phyloP scores from a whole-genome alignment of 2,329 filamentous ascomycete genomes.

The Penicillium verrucosum region DNA sequence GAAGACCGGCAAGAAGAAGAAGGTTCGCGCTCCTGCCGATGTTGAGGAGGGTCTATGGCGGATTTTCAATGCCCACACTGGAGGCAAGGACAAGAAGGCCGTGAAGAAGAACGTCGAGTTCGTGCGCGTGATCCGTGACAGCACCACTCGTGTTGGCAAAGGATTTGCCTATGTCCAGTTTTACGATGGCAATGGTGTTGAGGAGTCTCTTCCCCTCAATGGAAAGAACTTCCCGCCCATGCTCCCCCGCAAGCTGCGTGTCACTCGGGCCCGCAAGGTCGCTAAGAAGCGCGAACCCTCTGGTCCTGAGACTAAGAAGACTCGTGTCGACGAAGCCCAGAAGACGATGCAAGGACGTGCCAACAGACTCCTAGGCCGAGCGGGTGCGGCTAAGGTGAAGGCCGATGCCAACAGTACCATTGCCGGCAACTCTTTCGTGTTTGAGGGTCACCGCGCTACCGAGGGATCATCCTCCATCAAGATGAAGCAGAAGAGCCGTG shows the following conservation, averaged over 20 bases:
- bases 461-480: conserved; percentile 32
- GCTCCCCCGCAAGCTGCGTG: conserved; percentile 82
- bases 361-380: conserved; percentile 37
- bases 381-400: conserved; percentile 39
- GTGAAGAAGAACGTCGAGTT: conserved; percentile 81
- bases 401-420: conserved; percentile 27
- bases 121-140: conserved; percentile 86
- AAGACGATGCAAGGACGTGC: conserved; percentile 42
- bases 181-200: conserved; percentile 80
- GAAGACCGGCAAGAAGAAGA: conserved; percentile 63
- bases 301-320: conserved; percentile 16
- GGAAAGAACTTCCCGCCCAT: conserved; percentile 92
- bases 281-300: conserved; percentile 41
- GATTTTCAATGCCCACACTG: conserved; percentile 39
- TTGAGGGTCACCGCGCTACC: conserved; percentile 46
- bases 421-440: conserved; percentile 38
- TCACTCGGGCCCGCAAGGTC: conserved; percentile 76
- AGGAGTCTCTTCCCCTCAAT: conserved; percentile 82
- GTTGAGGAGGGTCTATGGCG: conserved; percentile 74
- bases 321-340: conserved; percentile 26
- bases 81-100: conserved; percentile 26
- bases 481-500: conserved; percentile 40
- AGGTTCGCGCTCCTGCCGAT: conserved; percentile 74
- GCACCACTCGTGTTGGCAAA: conserved; percentile 88
- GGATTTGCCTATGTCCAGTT: conserved; percentile 98